Conservation (phyloP, 2,329 filamentous ascomycete genomes). For the Fusarium sp. region DNA sequence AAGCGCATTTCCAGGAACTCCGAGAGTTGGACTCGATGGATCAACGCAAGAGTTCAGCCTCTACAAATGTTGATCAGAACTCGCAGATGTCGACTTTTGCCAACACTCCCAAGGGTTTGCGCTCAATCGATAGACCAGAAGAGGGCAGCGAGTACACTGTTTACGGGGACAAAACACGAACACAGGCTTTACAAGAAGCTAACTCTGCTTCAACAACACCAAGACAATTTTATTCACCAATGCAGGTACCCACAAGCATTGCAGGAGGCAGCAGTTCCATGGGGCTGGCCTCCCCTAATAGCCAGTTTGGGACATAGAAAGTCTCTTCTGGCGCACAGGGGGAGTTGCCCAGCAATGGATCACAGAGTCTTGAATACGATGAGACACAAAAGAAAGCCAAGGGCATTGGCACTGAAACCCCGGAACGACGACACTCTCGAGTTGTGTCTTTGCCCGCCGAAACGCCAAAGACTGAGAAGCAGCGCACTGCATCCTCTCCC, state of each 20-base stretch:
- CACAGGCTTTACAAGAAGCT: not conserved
- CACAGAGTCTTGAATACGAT: not conserved
- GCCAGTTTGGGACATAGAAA: constrained; percentile 29
- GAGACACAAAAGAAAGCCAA: not conserved
- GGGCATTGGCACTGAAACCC: not conserved
- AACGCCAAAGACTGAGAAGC: not conserved
- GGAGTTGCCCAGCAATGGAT: not conserved
- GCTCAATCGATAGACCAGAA: not conserved
- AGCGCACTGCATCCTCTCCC: not conserved
- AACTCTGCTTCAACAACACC: constrained; percentile 33
- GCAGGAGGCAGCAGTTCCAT: not conserved
- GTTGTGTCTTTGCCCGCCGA: not conserved
- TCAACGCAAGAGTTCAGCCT: not conserved
- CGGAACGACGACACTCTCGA: not conserved
- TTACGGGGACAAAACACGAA: not conserved
- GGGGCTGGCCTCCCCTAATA: not conserved
- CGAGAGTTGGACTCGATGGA: constrained; percentile 9
- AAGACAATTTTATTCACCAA: constrained; percentile 39
- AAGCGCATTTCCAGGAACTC: constrained; percentile 30
- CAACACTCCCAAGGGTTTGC: not conserved
- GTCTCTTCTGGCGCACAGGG: constrained; percentile 10
- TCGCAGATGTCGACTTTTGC: not conserved
- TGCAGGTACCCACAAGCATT: constrained; percentile 23
- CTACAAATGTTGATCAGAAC: not conserved
- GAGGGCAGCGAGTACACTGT: not conserved